Evolutionary conservation across 768 basidiomycete genomes (phyloP), one percentile per base, ranked within the genome.

Genomic region (Podaxis sp.): DNA sequence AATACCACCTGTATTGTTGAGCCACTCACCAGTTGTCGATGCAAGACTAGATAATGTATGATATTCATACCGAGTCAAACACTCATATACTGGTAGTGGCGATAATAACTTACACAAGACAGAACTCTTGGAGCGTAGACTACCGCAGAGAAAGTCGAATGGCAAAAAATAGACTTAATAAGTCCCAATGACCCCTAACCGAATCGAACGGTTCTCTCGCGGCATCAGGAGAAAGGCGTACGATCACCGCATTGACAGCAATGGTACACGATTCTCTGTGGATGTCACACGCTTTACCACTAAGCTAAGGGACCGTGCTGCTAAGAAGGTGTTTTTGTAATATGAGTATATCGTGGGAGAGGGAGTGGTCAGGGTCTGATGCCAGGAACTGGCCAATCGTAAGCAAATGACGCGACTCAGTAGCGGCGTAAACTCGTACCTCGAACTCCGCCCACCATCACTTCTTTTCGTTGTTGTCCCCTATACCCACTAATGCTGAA

Each of bases 211-310:
- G 70, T 72, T 72, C 69, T 54, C 51, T 61, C 49, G 51, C 37
- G n/a, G 73, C 74, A 70, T 73, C 72, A 69, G 68, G 71, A 70
- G 68, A 63, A 8, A 38, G 61, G 64, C 55, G 25, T 25, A 27
- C 19, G 19, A 38, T 15, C 0, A 4, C 27, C 40, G 25, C 49
- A 40, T 49, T 36, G 55, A 24, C 33, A 54, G 46, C 50, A 46
- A 43, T 56, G 12, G 33, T 33, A 22, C 7, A 12, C 6, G 8
- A 56, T 22, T 12, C 24, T 24, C 29, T 61, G 63, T 72, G 68
- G 71, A 72, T 71, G 72, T 73, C 72, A 73, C 73, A 72, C 71
- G 69, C 72, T 73, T 69, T 74, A 71, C 73, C 73, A 71, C 72
- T 74, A 69, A 73, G 71, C 73, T 71, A 74, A 69, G 68, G 71